A percentile compares a stretch with the other conserved stretches of the same genome.
Conservation (phyloP, 2,329 filamentous ascomycete species). For the Talaromyces islandicus region DNA sequence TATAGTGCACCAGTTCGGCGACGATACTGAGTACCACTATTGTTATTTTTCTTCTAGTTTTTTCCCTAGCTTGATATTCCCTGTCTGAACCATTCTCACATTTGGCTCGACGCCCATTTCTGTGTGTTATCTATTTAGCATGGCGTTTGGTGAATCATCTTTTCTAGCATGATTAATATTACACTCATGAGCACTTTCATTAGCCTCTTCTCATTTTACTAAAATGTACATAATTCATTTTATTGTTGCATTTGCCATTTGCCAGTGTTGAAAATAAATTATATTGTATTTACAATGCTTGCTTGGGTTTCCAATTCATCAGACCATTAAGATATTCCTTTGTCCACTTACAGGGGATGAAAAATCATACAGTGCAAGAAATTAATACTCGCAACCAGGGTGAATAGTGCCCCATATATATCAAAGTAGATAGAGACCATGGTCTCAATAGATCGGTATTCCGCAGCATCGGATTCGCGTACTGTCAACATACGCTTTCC, state of each 20-base stretch:
- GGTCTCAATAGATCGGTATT: constrained; percentile 35
- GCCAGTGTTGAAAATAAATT: background rate
- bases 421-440: background rate
- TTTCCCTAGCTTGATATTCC: background rate
- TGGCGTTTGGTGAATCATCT: background rate
- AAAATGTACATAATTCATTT: background rate
- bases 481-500: constrained; percentile 37
- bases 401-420: background rate
- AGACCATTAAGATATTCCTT: background rate
- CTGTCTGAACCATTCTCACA: background rate
- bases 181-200: background rate
- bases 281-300: background rate
- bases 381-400: background rate
- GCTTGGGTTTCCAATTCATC: background rate
- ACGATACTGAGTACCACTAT: constrained; percentile 15
- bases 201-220: background rate
- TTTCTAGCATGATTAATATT: background rate
- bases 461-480: constrained; percentile 44
- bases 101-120: background rate
- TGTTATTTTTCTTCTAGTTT: background rate
- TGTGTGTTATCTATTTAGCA: background rate
- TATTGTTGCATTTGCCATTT: constrained; percentile 1
- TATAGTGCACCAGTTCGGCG: constrained; percentile 33
- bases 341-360: background rate
- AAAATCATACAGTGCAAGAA: background rate